Conservation (phyloP, 306 rosid species). For the Corylus americana region DNA sequence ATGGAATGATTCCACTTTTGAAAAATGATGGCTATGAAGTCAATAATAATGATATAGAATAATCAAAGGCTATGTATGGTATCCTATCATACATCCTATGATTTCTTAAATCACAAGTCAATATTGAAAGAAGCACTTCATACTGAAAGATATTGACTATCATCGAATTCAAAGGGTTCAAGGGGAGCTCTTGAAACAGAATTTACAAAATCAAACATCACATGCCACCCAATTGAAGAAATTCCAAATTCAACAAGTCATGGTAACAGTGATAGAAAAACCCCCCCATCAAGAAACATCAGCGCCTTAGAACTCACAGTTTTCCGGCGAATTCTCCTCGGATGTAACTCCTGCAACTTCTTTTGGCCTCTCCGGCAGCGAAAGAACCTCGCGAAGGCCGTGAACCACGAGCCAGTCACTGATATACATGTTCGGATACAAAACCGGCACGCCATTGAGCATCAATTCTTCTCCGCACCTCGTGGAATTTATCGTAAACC, state of each 20-base stretch:
- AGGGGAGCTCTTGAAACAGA: conserved; percentile 8
- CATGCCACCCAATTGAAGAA: background rate
- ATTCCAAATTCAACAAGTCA: background rate
- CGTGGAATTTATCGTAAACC: conserved; percentile 47
- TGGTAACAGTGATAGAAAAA: background rate
- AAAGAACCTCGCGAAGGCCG: conserved; percentile 57
- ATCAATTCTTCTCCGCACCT: conserved; percentile 49
- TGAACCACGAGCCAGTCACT: conserved; percentile 64
- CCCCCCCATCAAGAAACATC: background rate
- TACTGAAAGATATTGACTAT: background rate
- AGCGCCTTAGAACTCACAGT: conserved; percentile 41
- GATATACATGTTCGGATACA: conserved; percentile 47
- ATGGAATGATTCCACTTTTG: too few species aligned
- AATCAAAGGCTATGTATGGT: background rate
- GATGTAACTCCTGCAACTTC: conserved; percentile 10
- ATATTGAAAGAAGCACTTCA: background rate
- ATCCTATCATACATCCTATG: background rate
- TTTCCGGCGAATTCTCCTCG: conserved; percentile 27
- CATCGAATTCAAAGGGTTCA: background rate
- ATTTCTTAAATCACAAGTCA: background rate
- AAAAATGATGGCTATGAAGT: background rate
- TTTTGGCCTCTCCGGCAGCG: conserved; percentile 8
- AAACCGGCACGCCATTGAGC: conserved; percentile 60
- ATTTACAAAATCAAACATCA: background rate
- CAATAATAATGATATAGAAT: background rate